These are phyloP conservation scores for Eudorina sp. DNA, from an alignment of 139 green algal genomes.

Conservation along the genomic window DNA sequence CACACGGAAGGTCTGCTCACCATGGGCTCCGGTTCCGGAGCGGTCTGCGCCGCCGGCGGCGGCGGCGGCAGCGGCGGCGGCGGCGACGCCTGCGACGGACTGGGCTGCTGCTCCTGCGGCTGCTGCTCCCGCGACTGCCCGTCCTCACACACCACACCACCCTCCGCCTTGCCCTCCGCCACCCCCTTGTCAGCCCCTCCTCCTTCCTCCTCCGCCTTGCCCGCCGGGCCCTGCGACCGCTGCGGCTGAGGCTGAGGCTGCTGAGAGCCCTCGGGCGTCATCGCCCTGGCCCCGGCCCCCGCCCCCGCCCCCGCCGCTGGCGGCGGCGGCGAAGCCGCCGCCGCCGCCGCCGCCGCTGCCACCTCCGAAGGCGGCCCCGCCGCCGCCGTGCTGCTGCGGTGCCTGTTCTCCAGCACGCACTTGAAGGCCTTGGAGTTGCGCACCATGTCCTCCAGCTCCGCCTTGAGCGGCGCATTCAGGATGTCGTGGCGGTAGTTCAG, in stretches of 20 bases:
- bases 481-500: constrained; percentile 69
- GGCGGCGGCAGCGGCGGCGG: not conserved
- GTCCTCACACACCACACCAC: no score
- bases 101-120: not conserved
- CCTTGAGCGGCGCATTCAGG: constrained; percentile 21
- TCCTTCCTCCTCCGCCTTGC: not conserved
- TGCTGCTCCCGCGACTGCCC: no score
- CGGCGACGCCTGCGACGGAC: not conserved
- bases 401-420: constrained; percentile 54
- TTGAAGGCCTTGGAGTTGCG: constrained; percentile 58
- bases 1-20: not conserved
- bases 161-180: not conserved
- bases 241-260: not conserved
- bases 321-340: not conserved
- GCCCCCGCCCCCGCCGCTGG: not conserved
- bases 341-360: not conserved
- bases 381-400: not conserved
- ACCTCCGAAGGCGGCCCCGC: not conserved
- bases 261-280: not conserved
- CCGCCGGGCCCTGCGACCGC: not conserved
- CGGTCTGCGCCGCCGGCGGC: not conserved
- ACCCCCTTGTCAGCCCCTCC: not conserved
- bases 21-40: not conserved
- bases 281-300: not conserved
- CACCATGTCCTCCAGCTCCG: constrained; percentile 56